Conservation (phyloP, 2,329 filamentous ascomycete species). For the Penicillium rolfsii region DNA sequence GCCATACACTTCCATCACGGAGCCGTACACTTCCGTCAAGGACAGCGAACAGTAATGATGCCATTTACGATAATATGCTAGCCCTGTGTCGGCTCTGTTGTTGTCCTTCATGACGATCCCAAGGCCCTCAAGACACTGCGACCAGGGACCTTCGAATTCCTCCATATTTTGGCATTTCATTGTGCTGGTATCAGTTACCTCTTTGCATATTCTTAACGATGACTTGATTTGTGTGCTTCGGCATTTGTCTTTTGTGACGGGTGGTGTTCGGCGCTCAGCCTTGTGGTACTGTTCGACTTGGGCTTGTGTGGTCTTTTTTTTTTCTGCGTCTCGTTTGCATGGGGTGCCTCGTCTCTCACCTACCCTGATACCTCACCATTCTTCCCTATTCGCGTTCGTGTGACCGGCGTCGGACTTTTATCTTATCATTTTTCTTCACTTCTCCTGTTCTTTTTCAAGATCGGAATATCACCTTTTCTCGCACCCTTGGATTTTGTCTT, state of each 20-base stretch:
- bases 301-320: slow-evolving; percentile 21
- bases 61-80: slow-evolving; percentile 33
- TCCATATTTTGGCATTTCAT: slow-evolving; percentile 47
- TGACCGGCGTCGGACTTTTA: slow-evolving; percentile 35
- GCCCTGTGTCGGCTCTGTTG: slow-evolving; percentile 28
- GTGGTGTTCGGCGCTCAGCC: slow-evolving; percentile 40
- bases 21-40: slow-evolving; percentile 40
- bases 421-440: slow-evolving; percentile 25
- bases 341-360: slow-evolving; percentile 28
- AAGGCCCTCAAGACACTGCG: slow-evolving; percentile 26
- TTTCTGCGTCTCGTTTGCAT: slow-evolving; percentile 28
- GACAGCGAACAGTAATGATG: slow-evolving; percentile 36
- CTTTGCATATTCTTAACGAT: slow-evolving; percentile 47
- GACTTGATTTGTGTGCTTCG: slow-evolving; percentile 40
- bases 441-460: slow-evolving; percentile 29
- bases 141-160: slow-evolving; percentile 35
- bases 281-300: slow-evolving; percentile 30
- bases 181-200: slow-evolving; percentile 46
- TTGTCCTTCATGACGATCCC: slow-evolving; percentile 31
- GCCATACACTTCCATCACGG: slow-evolving; percentile 36
- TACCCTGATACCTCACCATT: slow-evolving; percentile 39
- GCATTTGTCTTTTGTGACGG: slow-evolving; percentile 40
- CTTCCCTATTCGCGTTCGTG: slow-evolving; percentile 27
- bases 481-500: slow-evolving; percentile 19
- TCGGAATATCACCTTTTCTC: slow-evolving; percentile 30